Percentiles rank a stretch among this genome's conserved stretches.
phyloP scores from a whole-genome alignment of 2,329 filamentous ascomycete species.

The Aspergillus amoenus region DNA sequence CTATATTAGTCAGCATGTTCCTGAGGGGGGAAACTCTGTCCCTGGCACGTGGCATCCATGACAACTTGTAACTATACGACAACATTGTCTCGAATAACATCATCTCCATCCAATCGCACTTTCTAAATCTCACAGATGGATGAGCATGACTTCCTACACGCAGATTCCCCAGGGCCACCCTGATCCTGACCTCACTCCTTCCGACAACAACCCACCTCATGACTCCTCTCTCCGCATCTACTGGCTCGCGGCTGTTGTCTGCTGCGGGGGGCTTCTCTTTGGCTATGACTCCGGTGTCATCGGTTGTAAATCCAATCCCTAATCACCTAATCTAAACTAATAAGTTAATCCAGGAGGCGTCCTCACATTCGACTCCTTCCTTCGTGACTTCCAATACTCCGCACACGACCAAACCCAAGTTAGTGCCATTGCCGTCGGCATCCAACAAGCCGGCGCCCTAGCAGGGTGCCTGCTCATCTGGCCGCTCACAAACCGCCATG shows the following conservation, averaged over 20 bases:
- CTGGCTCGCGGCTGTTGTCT: conserved; percentile 53
- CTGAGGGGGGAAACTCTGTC: not conserved
- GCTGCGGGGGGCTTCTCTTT: conserved; percentile 50
- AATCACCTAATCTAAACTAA: not conserved
- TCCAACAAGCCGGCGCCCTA: conserved; percentile 55
- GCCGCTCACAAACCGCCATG: conserved; percentile 48
- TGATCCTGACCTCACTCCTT: not conserved
- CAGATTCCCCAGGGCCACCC: conserved; percentile 3
- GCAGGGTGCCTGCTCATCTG: conserved; percentile 52
- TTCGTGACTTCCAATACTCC: conserved; percentile 44
- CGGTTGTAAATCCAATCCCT: conserved; percentile 26
- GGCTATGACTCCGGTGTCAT: conserved; percentile 47
- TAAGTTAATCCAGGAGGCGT: conserved; percentile 42
- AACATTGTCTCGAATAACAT: not conserved
- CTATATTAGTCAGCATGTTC: not conserved
- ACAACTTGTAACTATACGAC: not conserved
- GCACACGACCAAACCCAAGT: conserved; percentile 41
- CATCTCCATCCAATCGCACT: not conserved
- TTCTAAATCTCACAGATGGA: not conserved
- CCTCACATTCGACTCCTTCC: conserved; percentile 47
- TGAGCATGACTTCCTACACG: conserved; percentile 4
- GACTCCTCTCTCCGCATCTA: conserved; percentile 44
- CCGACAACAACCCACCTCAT: not conserved
- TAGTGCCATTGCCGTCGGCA: conserved; percentile 51
- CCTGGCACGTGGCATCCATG: not conserved